A percentile compares a stretch with the other conserved stretches of the same genome.
phyloP scores from a whole-genome alignment of 441 rosid genomes.

The Theobroma grandiflorum region DNA sequence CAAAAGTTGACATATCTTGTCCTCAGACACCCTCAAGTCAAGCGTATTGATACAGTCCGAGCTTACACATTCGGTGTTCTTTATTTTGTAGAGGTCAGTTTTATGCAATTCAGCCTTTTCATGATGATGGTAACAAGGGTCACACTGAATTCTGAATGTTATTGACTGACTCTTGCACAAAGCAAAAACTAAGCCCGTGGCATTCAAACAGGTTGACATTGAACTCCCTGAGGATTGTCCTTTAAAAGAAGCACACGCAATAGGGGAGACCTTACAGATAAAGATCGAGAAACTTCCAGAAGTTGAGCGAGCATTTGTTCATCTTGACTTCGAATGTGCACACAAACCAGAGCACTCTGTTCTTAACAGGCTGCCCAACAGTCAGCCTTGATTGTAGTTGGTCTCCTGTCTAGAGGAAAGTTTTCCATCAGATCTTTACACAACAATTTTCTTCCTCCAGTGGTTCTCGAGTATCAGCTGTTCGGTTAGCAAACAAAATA shows the following conservation, averaged over 20 bases:
- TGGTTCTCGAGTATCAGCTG: background rate
- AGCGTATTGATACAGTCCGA: constrained; percentile 69
- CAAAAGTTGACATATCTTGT: constrained; percentile 79
- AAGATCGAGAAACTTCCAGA: constrained; percentile 81
- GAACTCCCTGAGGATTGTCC: constrained; percentile 87
- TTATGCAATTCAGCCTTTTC: background rate
- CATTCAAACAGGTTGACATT: constrained; percentile 68
- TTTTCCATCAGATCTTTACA: background rate
- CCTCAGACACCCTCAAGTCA: constrained; percentile 59
- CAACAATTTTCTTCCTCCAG: background rate
- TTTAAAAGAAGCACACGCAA: constrained; percentile 73
- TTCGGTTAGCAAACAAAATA: background rate
- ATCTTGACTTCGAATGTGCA: constrained; percentile 83
- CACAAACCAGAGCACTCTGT: constrained; percentile 84
- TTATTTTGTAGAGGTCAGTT: constrained; percentile 74
- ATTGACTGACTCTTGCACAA: background rate
- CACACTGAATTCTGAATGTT: background rate
- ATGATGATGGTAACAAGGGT: background rate
- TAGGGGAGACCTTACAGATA: constrained; percentile 81
- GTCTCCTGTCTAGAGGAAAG: background rate
- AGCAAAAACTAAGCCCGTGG: background rate
- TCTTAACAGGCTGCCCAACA: background rate
- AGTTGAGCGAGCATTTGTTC: constrained; percentile 91
- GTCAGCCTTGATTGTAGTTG: too few species aligned
- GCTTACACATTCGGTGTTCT: constrained; percentile 76